phyloP scores from a whole-genome alignment of 495 filamentous ascomycete genomes.

The Astrothelium subdiscretum region DNA sequence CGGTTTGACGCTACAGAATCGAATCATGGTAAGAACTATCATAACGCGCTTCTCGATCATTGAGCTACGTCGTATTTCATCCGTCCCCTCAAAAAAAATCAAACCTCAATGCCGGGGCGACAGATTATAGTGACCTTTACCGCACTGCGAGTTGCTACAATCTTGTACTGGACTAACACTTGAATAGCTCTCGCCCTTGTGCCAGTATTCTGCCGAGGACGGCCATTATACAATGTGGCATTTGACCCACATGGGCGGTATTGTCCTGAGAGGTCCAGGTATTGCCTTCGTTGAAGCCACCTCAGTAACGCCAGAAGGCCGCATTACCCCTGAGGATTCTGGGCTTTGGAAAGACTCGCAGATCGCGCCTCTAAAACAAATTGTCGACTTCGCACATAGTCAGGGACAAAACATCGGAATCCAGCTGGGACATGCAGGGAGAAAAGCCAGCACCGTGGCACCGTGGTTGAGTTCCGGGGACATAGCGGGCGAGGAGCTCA shows the following conservation, averaged over 20 bases:
- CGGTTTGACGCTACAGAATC: slow-evolving; percentile 19
- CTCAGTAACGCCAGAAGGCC: slow-evolving; percentile 55
- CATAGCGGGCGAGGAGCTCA: slow-evolving; percentile 40
- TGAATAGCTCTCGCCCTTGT: slow-evolving; percentile 14
- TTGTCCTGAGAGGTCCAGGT: slow-evolving; percentile 42
- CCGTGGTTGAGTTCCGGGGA: slow-evolving; percentile 47
- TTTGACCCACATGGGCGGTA: slow-evolving; percentile 17
- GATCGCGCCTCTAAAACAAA: slow-evolving; percentile 46
- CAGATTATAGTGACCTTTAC: not conserved
- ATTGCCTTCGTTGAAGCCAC: slow-evolving; percentile 65
- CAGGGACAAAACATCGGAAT: slow-evolving; percentile 61
- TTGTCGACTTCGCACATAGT: slow-evolving; percentile 59
- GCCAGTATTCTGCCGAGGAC: slow-evolving; percentile 20
- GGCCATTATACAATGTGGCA: slow-evolving; percentile 20
- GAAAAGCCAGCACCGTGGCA: slow-evolving; percentile 59
- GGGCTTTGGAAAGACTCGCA: slow-evolving; percentile 70
- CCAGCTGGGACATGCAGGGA: slow-evolving; percentile 65
- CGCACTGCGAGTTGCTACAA: not conserved
- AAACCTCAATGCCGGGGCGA: no score
- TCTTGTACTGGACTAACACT: not conserved
- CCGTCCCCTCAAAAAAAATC: no score
- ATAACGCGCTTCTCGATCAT: no score
- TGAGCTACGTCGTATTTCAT: no score
- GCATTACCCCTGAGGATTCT: slow-evolving; percentile 61
- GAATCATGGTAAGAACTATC: slow-evolving; percentile 18